Conservation (phyloP, 306 rosid genomes). For the Vigna hirtella region DNA sequence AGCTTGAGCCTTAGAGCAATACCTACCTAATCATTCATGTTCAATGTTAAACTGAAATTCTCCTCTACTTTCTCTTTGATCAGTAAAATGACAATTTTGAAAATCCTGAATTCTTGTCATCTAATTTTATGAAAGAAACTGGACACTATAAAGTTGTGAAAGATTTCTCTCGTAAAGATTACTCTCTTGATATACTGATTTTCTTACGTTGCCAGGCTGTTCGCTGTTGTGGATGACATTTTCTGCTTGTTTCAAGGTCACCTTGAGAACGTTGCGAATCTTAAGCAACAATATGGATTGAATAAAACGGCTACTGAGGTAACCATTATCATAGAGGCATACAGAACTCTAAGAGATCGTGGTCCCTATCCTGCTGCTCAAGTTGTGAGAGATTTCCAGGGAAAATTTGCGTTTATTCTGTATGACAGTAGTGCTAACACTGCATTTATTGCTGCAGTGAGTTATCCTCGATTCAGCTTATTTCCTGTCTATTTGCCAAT, state of each 20-base stretch:
- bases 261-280: slow-evolving; percentile 79
- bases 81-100: slow-evolving; percentile 3
- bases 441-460: slow-evolving; percentile 74
- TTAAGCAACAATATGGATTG: slow-evolving; percentile 97
- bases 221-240: slow-evolving; percentile 96
- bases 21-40: slow-evolving; percentile 18
- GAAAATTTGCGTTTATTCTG: slow-evolving; percentile 85
- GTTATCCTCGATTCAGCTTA: slow-evolving; percentile 46
- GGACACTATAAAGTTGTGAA: slow-evolving; percentile 11
- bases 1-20: slow-evolving; percentile 23
- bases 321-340: slow-evolving; percentile 87
- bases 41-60: slow-evolving; percentile 14
- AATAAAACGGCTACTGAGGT: slow-evolving; percentile 87
- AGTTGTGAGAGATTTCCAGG: slow-evolving; percentile 95
- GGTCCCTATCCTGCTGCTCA: slow-evolving; percentile 97
- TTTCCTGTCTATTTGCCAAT: slow-evolving; percentile 21
- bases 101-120: slow-evolving; percentile 9
- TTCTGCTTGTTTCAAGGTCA: slow-evolving; percentile 99
- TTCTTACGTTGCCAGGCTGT: slow-evolving; percentile 60
- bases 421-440: slow-evolving; percentile 74
- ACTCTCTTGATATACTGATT: not conserved
- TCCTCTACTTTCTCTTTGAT: slow-evolving; percentile 12
- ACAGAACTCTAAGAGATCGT: slow-evolving; percentile 91
- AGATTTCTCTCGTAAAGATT: not conserved
- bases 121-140: slow-evolving; percentile 19